phyloP scores from a whole-genome alignment of 768 basidiomycete species.

The Termitomyces sp. region DNA sequence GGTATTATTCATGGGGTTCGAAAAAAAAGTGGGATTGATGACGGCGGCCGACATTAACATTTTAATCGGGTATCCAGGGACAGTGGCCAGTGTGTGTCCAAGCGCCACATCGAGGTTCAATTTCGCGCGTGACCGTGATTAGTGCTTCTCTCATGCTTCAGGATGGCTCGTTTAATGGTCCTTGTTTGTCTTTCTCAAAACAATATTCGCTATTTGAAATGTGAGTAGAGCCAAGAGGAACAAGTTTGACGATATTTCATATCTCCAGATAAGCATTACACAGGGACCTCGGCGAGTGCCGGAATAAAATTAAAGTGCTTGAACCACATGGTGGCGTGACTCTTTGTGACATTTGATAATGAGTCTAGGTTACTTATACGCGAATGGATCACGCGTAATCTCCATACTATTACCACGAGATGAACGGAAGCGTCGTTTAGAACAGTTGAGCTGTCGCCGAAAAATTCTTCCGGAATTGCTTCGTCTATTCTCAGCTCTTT shows the following conservation, averaged over 20 bases:
- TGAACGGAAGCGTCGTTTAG: conserved; percentile 1
- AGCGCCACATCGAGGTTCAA: background rate
- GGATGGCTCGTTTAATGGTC: background rate
- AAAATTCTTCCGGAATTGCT: background rate
- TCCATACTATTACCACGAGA: background rate
- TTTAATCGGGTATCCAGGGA: background rate
- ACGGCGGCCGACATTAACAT: background rate
- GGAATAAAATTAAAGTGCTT: background rate
- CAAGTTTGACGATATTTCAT: background rate
- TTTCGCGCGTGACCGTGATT: background rate
- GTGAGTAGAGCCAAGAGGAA: background rate
- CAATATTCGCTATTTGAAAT: background rate
- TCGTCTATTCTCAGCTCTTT: background rate
- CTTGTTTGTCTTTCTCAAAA: background rate
- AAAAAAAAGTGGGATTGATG: too few relatives aligned
- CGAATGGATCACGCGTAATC: background rate
- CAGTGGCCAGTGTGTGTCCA: background rate
- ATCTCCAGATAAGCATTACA: background rate
- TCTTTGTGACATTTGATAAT: background rate
- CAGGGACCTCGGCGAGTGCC: background rate
- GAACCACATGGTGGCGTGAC: background rate
- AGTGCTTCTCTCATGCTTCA: background rate
- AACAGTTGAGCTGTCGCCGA: background rate
- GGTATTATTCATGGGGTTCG: too few relatives aligned
- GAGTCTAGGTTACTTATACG: background rate